Percentiles rank a stretch among this genome's conserved stretches.
phyloP scores from a whole-genome alignment of 2,329 filamentous ascomycete species.

The Hortaea werneckii region DNA sequence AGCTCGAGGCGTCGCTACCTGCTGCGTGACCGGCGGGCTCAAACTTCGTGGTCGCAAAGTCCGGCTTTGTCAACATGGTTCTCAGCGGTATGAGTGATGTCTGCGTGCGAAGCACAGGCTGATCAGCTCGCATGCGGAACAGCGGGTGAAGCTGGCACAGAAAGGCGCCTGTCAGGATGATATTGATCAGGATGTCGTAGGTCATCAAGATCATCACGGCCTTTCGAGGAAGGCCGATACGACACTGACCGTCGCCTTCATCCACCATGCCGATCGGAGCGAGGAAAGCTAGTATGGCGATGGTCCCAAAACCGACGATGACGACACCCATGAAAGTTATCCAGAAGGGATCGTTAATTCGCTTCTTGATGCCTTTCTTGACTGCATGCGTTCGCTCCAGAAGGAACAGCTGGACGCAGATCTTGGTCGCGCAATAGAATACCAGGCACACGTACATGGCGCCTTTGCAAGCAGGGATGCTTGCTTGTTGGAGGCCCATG shows the following conservation, averaged over 20 bases:
- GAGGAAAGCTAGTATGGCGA: constrained; percentile 13
- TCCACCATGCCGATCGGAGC: constrained; percentile 25
- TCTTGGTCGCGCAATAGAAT: constrained; percentile 28
- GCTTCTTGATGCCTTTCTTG: constrained; percentile 21
- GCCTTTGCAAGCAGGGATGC: constrained; percentile 20
- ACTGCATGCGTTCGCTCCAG: constrained; percentile 32
- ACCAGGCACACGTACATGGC: constrained; percentile 29
- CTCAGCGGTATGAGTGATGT: background rate
- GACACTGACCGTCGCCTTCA: constrained; percentile 24
- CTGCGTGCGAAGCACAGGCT: constrained; percentile 6
- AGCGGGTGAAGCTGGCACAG: constrained; percentile 25
- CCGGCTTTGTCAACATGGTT: background rate
- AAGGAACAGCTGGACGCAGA: constrained; percentile 31
- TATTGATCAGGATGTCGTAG: constrained; percentile 31
- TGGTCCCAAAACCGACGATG: constrained; percentile 10
- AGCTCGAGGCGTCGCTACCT: background rate
- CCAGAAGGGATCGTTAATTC: constrained; percentile 28
- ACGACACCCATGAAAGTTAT: constrained; percentile 18
- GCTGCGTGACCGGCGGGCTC: background rate
- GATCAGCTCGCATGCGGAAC: constrained; percentile 7
- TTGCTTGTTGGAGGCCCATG: constrained; percentile 17
- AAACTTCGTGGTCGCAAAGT: background rate
- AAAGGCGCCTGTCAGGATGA: constrained; percentile 31
- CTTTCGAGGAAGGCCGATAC: constrained; percentile 29
- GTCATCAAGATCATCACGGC: constrained; percentile 28